These are phyloP conservation scores for Talaromyces amestolkiae DNA, from an alignment of 2,329 filamentous ascomycete genomes.

Conservation along the genomic window DNA sequence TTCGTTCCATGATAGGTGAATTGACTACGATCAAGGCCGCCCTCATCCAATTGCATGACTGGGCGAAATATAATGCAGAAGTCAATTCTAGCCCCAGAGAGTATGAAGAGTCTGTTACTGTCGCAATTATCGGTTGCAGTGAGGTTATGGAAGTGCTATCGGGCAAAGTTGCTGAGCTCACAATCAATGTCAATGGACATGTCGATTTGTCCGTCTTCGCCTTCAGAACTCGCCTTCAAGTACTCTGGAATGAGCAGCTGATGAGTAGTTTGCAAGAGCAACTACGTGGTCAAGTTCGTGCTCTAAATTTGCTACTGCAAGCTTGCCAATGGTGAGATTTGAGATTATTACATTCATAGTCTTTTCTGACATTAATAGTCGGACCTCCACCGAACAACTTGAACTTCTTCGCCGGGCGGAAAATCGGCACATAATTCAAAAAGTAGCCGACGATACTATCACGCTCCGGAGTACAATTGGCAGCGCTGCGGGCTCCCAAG, in stretches of 20 bases:
- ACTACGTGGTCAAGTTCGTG: conserved; percentile 37
- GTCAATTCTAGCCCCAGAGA: conserved; percentile 27
- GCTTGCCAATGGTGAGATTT: conserved; percentile 38
- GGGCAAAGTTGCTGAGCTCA: conserved; percentile 34
- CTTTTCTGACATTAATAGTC: conserved; percentile 24
- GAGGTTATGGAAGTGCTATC: conserved; percentile 38
- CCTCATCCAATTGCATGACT: conserved; percentile 37
- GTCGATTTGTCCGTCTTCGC: conserved; percentile 24
- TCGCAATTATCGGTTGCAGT: conserved; percentile 37
- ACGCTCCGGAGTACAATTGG: conserved; percentile 31
- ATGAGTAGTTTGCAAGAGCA: conserved; percentile 38
- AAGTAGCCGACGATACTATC: conserved; percentile 38
- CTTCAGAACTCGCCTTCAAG: conserved; percentile 29
- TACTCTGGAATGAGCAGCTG: conserved; percentile 38
- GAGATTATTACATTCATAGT: neutral
- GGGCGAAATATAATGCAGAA: conserved; percentile 29
- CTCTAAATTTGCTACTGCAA: conserved; percentile 39
- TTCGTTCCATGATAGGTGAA: conserved; percentile 37
- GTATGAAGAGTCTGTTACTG: conserved; percentile 31
- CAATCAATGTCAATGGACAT: conserved; percentile 20
- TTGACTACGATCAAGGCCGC: conserved; percentile 37
- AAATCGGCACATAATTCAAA: conserved; percentile 36
- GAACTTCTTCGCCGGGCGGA: conserved; percentile 33
- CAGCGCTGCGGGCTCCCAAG: conserved; percentile 28
- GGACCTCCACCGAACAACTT: conserved; percentile 35